Evolutionary conservation across 139 green algal genomes (phyloP), one percentile per base, ranked within the genome.

Genomic region (Dunaliella sp.): DNA sequence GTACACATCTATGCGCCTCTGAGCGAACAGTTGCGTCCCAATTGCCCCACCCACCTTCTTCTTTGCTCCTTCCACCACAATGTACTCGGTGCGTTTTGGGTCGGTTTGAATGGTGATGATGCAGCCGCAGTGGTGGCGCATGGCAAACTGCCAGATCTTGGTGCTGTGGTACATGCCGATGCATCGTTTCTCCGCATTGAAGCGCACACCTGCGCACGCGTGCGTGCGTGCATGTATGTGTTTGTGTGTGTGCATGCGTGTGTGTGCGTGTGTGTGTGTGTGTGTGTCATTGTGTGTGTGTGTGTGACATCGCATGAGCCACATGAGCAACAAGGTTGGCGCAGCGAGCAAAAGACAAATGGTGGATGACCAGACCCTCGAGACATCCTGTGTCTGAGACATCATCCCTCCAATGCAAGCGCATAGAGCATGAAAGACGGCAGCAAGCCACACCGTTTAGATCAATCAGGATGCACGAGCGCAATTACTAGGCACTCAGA

Each of bases 181-280:
- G 77, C 88, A 84, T 91, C 97, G 96, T 94, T 99, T 99, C 88
- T 99, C 97, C 3, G 97, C 97, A 84, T 99, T 99, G 92, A 99
- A 99, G 77, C 97, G 94, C 79, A 98, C 97, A 36, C 92, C 81
- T 85, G 81, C 33, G 58, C n/a, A n/a, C n/a, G n/a, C n/a, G n/a
- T n/a, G n/a, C n/a, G n/a, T n/a, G n/a, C n/a, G n/a, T n/a, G n/a
- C n/a, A n/a, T n/a, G 48, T 65, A 16, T 16, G 16, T 65, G 48
- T 65, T 7, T 65, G 48, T 65, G 48, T 65, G 48, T 65, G 48
- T 65, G 48, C 16, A 16, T 65, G 48, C 16, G 48, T 65, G 48
- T 65, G 48, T 65, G 48, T 65, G 48, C 16, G 48, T 65, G 48
- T 65, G 48, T 65, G 48, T 65, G 48, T 65, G 48, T 16, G 48